These are phyloP conservation scores for Hypoxylon fuscum DNA, from an alignment of 495 filamentous ascomycete species.

Conservation along the genomic window DNA sequence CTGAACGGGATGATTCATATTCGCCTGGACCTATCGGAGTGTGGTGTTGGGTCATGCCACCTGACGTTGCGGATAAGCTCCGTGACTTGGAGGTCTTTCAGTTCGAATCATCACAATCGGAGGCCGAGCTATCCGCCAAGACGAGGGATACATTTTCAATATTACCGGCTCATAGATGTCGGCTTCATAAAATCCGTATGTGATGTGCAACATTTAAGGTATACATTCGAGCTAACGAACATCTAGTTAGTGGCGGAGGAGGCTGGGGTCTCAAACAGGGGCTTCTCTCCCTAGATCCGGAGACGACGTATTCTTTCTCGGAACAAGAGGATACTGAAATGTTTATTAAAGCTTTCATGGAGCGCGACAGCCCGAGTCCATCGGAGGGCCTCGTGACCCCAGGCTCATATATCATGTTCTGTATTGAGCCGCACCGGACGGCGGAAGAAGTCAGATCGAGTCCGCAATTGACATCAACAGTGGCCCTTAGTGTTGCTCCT, in stretches of 20 bases:
- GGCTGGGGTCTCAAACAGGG: conserved; percentile 91
- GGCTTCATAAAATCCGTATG: conserved; percentile 68
- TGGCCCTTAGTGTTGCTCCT: conserved; percentile 31
- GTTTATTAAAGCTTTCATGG: conserved; percentile 43
- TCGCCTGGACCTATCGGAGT: conserved; percentile 65
- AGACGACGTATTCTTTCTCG: conserved; percentile 53
- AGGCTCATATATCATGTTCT: conserved; percentile 61
- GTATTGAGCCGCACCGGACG: conserved; percentile 46
- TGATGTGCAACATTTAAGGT: conserved; percentile 7
- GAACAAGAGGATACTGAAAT: conserved; percentile 41
- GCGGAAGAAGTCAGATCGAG: conserved; percentile 15
- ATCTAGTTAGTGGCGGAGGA: conserved; percentile 82
- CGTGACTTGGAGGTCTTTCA: conserved; percentile 31
- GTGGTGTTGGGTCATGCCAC: conserved; percentile 77
- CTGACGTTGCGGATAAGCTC: conserved; percentile 30
- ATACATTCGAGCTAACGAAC: conserved; percentile 16
- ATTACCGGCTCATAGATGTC: conserved; percentile 58
- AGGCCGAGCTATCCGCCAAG: conserved; percentile 27
- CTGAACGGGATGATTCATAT: conserved; percentile 15
- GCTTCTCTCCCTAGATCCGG: conserved; percentile 82
- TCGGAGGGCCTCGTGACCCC: conserved; percentile 48
- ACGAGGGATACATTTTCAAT: conserved; percentile 32
- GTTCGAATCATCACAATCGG: conserved; percentile 26
- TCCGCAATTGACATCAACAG: conserved; percentile 16
- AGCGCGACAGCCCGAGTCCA: conserved; percentile 31